These are phyloP conservation scores for Zanthoxylum bungeanum DNA, from an alignment of 345 rosid species.

Conservation along the genomic window DNA sequence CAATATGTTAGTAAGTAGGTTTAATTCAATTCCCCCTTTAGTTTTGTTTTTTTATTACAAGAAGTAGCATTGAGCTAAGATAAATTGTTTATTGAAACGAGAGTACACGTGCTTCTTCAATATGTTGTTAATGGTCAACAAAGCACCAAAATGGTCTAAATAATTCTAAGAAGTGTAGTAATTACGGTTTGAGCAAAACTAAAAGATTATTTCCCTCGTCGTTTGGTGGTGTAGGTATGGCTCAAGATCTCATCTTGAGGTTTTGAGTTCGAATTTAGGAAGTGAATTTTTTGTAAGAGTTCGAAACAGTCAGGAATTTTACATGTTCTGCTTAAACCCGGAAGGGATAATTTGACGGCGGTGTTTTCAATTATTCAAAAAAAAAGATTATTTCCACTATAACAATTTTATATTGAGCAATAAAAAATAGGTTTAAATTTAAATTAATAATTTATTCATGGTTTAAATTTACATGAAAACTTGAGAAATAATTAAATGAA, in stretches of 20 bases:
- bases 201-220: no score
- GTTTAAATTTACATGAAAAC: neutral
- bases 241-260: no score
- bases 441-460: neutral
- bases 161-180: neutral
- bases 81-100: neutral
- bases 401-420: neutral
- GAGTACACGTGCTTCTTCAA: neutral
- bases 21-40: neutral
- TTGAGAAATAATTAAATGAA: neutral
- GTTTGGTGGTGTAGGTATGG: no score
- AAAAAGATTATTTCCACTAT: neutral
- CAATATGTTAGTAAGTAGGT: constrained; percentile 2
- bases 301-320: no score
- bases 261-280: no score
- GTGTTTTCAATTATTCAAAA: no score
- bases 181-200: constrained; percentile 15
- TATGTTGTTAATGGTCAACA: constrained; percentile 9
- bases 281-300: no score
- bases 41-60: neutral
- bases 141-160: neutral
- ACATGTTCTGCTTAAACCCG: no score
- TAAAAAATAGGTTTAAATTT: neutral
- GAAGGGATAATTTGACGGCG: no score
- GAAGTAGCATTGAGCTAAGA: neutral